These are phyloP conservation scores for Suillus sp. DNA, from an alignment of 768 basidiomycete species.

Conservation along the genomic window DNA sequence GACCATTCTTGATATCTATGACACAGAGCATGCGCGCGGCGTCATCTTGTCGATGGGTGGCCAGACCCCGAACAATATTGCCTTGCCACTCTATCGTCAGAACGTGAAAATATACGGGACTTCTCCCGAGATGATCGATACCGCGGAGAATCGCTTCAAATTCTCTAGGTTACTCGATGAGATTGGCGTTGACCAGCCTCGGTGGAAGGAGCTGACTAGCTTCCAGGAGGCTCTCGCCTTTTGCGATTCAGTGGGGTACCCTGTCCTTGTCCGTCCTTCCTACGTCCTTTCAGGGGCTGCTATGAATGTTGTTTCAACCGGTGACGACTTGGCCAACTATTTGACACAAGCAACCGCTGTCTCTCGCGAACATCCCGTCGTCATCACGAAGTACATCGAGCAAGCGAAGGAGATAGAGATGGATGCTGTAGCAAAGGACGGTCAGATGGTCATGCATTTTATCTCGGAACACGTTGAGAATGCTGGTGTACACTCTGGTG, in stretches of 20 bases:
- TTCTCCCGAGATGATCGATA: constrained; percentile 99
- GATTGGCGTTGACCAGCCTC: constrained; percentile 97
- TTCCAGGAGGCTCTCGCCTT: constrained; percentile 86
- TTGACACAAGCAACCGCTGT: constrained; percentile 94
- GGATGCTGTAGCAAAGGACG: constrained; percentile 97
- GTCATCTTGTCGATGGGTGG: constrained; percentile 98
- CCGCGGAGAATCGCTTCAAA: constrained; percentile 98
- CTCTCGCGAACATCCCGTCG: constrained; percentile 94
- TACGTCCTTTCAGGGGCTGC: constrained; percentile 99
- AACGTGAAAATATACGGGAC: constrained; percentile 99
- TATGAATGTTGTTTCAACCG: constrained; percentile 98
- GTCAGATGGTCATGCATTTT: constrained; percentile 99
- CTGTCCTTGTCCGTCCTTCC: constrained; percentile 95
- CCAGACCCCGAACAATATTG: constrained; percentile 98
- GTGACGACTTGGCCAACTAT: constrained; percentile 88
- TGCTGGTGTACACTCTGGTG: constrained; percentile 93
- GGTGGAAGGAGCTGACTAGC: constrained; percentile 95
- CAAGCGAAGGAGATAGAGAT: constrained; percentile 99
- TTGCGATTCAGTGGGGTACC: constrained; percentile 92
- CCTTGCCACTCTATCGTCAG: constrained; percentile 91
- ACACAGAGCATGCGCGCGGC: constrained; percentile 83
- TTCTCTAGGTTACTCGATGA: constrained; percentile 97
- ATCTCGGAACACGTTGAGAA: constrained; percentile 98
- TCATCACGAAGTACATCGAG: constrained; percentile 99
- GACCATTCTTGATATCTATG: constrained; percentile 96